phyloP scores from a whole-genome alignment of 768 basidiomycete genomes.

The Asterophora parasitica region DNA sequence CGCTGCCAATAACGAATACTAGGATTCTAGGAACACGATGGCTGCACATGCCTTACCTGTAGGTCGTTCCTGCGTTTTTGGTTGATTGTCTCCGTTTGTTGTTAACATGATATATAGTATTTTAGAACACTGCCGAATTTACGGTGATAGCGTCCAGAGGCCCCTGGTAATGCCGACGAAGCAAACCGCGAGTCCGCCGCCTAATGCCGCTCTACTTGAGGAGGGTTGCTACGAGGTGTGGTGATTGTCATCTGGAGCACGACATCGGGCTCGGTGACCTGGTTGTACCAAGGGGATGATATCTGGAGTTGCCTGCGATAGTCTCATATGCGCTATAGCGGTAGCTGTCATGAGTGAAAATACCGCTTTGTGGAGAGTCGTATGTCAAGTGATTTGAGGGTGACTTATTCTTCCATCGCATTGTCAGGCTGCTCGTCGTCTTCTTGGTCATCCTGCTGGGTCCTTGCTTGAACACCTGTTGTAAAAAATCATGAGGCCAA shows the following conservation, averaged over 20 bases:
- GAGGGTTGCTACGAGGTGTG: background rate
- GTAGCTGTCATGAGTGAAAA: conserved; percentile 8
- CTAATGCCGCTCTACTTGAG: conserved; percentile 2
- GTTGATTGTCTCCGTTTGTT: background rate
- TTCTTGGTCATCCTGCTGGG: conserved; percentile 26
- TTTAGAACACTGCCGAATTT: conserved; percentile 5
- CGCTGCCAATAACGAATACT: conserved; percentile 41
- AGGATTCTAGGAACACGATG: conserved; percentile 10
- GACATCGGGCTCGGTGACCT: conserved; percentile 2
- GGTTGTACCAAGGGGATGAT: background rate
- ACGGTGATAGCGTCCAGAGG: conserved; percentile 1
- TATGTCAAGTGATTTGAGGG: background rate
- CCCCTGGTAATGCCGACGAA: background rate
- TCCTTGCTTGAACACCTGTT: conserved; percentile 53
- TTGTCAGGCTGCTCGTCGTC: conserved; percentile 35
- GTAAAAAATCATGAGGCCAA: conserved; percentile 2
- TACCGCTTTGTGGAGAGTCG: conserved; percentile 8
- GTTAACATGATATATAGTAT: conserved; percentile 1
- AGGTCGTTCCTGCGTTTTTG: conserved; percentile 3
- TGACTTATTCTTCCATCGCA: conserved; percentile 62
- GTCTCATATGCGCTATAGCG: conserved; percentile 4
- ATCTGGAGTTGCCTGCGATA: background rate
- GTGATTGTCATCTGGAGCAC: conserved; percentile 1
- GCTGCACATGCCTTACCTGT: background rate
- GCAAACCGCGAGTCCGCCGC: background rate